phyloP scores from a whole-genome alignment of 2,329 filamentous ascomycete species.

The Beauveria scarabaeidicola region DNA sequence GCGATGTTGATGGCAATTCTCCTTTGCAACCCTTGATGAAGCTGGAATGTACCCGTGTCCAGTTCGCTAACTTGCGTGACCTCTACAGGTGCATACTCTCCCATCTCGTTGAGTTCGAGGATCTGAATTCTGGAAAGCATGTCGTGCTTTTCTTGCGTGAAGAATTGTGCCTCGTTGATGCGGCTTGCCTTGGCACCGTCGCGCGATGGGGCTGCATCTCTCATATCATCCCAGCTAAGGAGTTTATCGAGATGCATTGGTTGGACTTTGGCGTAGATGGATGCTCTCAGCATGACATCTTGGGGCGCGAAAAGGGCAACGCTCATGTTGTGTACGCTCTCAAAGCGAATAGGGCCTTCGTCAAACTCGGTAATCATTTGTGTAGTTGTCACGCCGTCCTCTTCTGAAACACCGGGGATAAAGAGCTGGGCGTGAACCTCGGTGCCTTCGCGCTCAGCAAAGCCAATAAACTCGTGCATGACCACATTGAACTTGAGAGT shows the following conservation, averaged over 20 bases:
- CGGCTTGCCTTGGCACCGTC: constrained; percentile 52
- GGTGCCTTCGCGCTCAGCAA: constrained; percentile 89
- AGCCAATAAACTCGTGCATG: constrained; percentile 92
- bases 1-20: constrained; percentile 82
- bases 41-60: constrained; percentile 84
- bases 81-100: constrained; percentile 86
- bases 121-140: constrained; percentile 82
- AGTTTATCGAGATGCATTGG: constrained; percentile 94
- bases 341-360: constrained; percentile 84
- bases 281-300: constrained; percentile 70
- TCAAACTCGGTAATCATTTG: constrained; percentile 93
- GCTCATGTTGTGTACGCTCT: constrained; percentile 98
- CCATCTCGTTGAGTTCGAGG: constrained; percentile 82
- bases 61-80: constrained; percentile 78
- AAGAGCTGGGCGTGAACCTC: constrained; percentile 97
- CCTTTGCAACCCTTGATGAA: constrained; percentile 89
- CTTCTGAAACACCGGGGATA: constrained; percentile 80
- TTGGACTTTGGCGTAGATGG: constrained; percentile 85
- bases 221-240: constrained; percentile 97
- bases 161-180: constrained; percentile 87
- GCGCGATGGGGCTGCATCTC: constrained; percentile 60
- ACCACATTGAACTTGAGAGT: constrained; percentile 98
- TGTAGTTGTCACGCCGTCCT: constrained; percentile 87
- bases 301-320: constrained; percentile 65
- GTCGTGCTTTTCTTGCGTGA: constrained; percentile 87